A percentile compares a stretch with the other conserved stretches of the same genome.
Evolutionary conservation across 108 stramenopile genomes (phyloP).

Genomic region (Chaetoceros tenuissimus): DNA sequence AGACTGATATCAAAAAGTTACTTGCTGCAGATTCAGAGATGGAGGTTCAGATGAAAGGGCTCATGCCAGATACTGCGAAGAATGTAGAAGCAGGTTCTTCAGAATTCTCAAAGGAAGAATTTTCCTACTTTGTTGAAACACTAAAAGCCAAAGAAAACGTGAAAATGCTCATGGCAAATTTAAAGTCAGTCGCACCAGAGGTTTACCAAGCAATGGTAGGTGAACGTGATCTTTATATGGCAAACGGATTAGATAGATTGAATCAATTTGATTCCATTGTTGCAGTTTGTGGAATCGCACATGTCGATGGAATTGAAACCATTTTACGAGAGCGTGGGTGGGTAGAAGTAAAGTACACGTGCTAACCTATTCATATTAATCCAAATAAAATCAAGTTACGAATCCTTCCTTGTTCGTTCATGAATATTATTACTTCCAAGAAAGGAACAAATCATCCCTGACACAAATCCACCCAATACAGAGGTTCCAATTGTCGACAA

Average conservation of each 20-base stretch:
- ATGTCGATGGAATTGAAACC: conserved; percentile 62
- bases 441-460: not conserved
- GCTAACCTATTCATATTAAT: too few species aligned
- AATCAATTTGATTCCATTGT: conserved; percentile 41
- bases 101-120: conserved; percentile 26
- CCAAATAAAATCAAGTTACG: too few species aligned
- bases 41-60: conserved; percentile 31
- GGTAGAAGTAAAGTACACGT: conserved; percentile 5
- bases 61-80: conserved; percentile 19
- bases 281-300: conserved; percentile 68
- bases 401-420: too few species aligned
- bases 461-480: not conserved
- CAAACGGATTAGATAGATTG: conserved; percentile 46
- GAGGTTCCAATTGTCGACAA: not conserved
- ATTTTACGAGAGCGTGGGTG: conserved; percentile 51
- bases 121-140: conserved; percentile 47
- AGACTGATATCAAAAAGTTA: conserved; percentile 49
- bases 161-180: conserved; percentile 35
- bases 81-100: conserved; percentile 4
- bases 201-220: conserved; percentile 60
- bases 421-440: too few species aligned
- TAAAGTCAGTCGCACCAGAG: conserved; percentile 47
- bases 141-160: conserved; percentile 55
- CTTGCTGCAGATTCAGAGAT: conserved; percentile 36
- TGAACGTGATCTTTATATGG: conserved; percentile 78